phyloP scores from a whole-genome alignment of 1,284 basidiomycete genomes.

The Sphagnurus paluster region DNA sequence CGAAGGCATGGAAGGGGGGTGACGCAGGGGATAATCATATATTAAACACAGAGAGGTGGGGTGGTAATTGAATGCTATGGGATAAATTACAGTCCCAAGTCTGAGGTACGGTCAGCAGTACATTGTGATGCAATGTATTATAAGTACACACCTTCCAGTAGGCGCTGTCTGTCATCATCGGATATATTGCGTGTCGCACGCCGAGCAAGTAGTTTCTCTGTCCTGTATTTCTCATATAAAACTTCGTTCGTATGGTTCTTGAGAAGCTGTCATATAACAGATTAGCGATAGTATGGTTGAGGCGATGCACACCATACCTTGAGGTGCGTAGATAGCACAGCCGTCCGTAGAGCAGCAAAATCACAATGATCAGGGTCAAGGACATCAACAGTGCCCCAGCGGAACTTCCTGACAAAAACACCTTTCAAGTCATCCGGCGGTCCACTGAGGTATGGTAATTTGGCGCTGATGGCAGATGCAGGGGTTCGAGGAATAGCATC shows the following conservation, averaged over 20 bases:
- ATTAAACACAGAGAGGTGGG: constrained; percentile 11
- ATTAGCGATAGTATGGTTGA: constrained; percentile 15
- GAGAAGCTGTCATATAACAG: constrained; percentile 50
- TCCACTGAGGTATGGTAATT: constrained; percentile 43
- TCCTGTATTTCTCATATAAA: constrained; percentile 81
- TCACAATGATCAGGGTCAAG: constrained; percentile 81
- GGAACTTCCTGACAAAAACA: constrained; percentile 70
- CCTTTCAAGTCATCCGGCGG: constrained; percentile 69
- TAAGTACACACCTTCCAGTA: constrained; percentile 59
- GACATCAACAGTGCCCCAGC: constrained; percentile 84
- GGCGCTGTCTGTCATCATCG: constrained; percentile 65
- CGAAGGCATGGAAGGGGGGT: constrained; percentile 7
- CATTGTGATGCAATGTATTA: not conserved
- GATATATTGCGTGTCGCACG: constrained; percentile 76
- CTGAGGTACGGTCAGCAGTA: constrained; percentile 28
- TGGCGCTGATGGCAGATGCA: constrained; percentile 34
- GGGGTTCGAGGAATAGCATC: constrained; percentile 35
- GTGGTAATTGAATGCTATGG: constrained; percentile 12
- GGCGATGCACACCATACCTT: constrained; percentile 50
- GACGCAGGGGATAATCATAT: constrained; percentile 19
- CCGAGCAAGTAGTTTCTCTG: constrained; percentile 80
- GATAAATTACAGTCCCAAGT: constrained; percentile 50
- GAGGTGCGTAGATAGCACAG: constrained; percentile 76
- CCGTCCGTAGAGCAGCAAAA: constrained; percentile 77
- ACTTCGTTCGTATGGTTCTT: constrained; percentile 80